Conservation (phyloP, 2,329 filamentous ascomycete genomes). For the Helminthosporium solani region DNA sequence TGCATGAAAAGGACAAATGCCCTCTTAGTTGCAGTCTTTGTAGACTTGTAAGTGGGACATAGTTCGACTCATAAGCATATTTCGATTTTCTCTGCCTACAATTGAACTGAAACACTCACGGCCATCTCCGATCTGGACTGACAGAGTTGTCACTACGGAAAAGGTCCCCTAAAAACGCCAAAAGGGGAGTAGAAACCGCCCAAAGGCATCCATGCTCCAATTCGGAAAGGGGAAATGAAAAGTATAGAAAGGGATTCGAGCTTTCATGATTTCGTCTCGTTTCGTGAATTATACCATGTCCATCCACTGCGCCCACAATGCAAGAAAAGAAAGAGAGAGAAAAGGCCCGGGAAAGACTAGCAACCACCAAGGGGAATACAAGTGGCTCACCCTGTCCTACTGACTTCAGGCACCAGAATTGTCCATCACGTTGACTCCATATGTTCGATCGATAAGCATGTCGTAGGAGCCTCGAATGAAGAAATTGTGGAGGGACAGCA, state of each 20-base stretch:
- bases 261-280: constrained; percentile 40
- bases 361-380: background rate
- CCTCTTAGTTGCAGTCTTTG: too few species aligned
- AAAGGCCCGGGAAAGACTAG: constrained; percentile 11
- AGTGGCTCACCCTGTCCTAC: background rate
- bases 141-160: too few species aligned
- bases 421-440: background rate
- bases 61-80: too few species aligned
- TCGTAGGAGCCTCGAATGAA: constrained; percentile 1
- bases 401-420: background rate
- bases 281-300: constrained; percentile 30
- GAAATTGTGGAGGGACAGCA: constrained; percentile 6
- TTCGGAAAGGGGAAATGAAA: background rate
- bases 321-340: constrained; percentile 28
- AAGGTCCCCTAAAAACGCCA: background rate
- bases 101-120: too few species aligned
- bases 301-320: constrained; percentile 31
- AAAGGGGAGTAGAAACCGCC: background rate
- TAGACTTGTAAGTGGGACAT: too few species aligned
- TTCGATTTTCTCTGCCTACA: too few species aligned
- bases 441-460: background rate
- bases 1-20: too few species aligned
- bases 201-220: background rate
- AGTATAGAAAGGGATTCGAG: constrained; percentile 11
- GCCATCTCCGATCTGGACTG: too few species aligned